Conservation (phyloP, 768 basidiomycete species). For the Podaxis rugospora region DNA sequence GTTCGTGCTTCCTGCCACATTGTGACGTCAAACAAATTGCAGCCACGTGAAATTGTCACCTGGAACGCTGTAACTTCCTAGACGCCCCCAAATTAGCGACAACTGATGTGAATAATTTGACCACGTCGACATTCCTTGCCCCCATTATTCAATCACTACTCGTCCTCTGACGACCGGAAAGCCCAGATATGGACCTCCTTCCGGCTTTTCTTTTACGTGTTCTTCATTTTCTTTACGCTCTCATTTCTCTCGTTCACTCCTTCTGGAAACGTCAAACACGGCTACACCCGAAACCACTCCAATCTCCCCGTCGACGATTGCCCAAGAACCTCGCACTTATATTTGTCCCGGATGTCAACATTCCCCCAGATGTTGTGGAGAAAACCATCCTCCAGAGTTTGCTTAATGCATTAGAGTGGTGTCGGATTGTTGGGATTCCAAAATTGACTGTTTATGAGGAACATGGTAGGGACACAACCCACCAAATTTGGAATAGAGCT, state of each 20-base stretch:
- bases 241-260: conserved; percentile 35
- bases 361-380: conserved; percentile 31
- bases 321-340: conserved; percentile 68
- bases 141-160: not conserved
- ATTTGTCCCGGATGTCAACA: conserved; percentile 42
- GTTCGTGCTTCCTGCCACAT: not conserved
- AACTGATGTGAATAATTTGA: conserved; percentile 1
- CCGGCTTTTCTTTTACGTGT: conserved; percentile 44
- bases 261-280: conserved; percentile 34
- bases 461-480: conserved; percentile 44
- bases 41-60: not conserved
- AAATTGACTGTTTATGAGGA: conserved; percentile 71
- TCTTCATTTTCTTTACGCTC: conserved; percentile 55
- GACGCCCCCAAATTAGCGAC: conserved; percentile 1
- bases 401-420: conserved; percentile 54
- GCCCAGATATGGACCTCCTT: conserved; percentile 39
- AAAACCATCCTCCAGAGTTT: conserved; percentile 49
- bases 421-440: conserved; percentile 53
- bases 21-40: conserved; percentile 1
- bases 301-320: conserved; percentile 47
- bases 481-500: not conserved
- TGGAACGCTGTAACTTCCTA: not conserved
- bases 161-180: not conserved
- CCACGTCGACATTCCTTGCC: conserved; percentile 11
- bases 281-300: conserved; percentile 42